Percentiles rank a stretch among this genome's conserved stretches.
Evolutionary conservation across 805 yeast species (phyloP).

Genomic region (Wickerhamiella hasegawae): DNA sequence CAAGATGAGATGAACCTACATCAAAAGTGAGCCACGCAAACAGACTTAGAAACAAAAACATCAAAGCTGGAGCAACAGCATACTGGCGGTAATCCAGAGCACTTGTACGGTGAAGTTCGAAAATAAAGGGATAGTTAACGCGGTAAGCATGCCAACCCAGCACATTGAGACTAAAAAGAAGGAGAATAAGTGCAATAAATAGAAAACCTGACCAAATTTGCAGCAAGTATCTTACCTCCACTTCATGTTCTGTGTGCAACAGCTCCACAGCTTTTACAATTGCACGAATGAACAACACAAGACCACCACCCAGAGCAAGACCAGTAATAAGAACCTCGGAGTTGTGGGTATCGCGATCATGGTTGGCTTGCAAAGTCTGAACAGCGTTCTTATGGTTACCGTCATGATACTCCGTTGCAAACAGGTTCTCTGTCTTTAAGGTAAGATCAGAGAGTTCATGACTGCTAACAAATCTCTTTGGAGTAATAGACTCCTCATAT

Average conservation of each 20-base stretch:
- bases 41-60: constrained; percentile 39
- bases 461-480: constrained; percentile 43
- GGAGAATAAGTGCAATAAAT: constrained; percentile 39
- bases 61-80: constrained; percentile 44
- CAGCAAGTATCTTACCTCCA: constrained; percentile 44
- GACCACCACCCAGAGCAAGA: constrained; percentile 46
- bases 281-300: constrained; percentile 52
- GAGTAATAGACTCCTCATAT: constrained; percentile 44
- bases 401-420: constrained; percentile 47
- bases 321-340: constrained; percentile 43
- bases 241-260: constrained; percentile 23
- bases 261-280: constrained; percentile 32
- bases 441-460: constrained; percentile 51
- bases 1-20: constrained; percentile 43
- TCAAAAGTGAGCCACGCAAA: constrained; percentile 67
- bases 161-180: constrained; percentile 55
- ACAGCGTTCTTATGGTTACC: constrained; percentile 58
- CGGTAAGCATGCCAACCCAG: constrained; percentile 55
- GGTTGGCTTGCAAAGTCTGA: constrained; percentile 37
- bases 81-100: constrained; percentile 52
- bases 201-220: constrained; percentile 93
- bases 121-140: constrained; percentile 81
- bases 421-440: constrained; percentile 49
- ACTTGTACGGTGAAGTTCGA: constrained; percentile 64
- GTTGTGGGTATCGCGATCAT: constrained; percentile 21